These are phyloP conservation scores for Carex sylvatica DNA, from an alignment of 202 grass and related monocot species.

Conservation along the genomic window DNA sequence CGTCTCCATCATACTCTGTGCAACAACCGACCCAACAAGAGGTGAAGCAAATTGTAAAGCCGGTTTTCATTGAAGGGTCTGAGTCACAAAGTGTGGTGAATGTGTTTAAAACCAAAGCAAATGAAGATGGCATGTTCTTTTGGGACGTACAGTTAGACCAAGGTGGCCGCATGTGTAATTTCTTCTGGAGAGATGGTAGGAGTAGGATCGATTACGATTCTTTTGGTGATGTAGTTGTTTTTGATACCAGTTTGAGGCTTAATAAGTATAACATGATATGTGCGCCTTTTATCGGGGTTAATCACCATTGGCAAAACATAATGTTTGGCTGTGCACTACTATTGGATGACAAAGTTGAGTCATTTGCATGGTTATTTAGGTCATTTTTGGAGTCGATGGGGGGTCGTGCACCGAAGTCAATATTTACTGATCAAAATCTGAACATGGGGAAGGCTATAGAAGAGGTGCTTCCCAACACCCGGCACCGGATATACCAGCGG, in stretches of 20 bases:
- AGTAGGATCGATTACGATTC: conserved; percentile 58
- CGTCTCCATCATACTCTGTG: conserved; percentile 23
- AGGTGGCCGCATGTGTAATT: conserved; percentile 59
- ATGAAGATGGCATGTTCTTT: conserved; percentile 61
- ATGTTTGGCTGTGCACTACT: conserved; percentile 69
- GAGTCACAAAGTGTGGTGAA: conserved; percentile 50
- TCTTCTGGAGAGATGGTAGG: conserved; percentile 69
- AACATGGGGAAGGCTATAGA: conserved; percentile 58
- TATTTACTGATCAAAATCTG: conserved; percentile 73
- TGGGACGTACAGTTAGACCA: conserved; percentile 58
- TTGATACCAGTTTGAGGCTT: conserved; percentile 59
- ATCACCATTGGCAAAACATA: conserved; percentile 72
- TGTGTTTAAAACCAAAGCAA: conserved; percentile 49
- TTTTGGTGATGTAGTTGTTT: conserved; percentile 67
- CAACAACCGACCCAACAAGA: conserved; percentile 2
- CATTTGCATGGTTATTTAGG: conserved; percentile 62
- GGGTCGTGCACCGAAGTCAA: conserved; percentile 43
- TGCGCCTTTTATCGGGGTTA: conserved; percentile 60
- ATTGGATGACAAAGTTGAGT: conserved; percentile 44
- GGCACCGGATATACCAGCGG: conserved; percentile 64
- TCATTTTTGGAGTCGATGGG: conserved; percentile 77
- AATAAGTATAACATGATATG: conserved; percentile 63
- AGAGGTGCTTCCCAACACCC: conserved; percentile 52
- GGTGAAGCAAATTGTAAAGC: conserved; percentile 21
- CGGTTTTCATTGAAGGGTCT: conserved; percentile 23